Percentiles rank a stretch among this genome's conserved stretches.
Evolutionary conservation across 164 flowering plant genomes (phyloP).

Genomic region (Magnolia kwangsiensis): DNA sequence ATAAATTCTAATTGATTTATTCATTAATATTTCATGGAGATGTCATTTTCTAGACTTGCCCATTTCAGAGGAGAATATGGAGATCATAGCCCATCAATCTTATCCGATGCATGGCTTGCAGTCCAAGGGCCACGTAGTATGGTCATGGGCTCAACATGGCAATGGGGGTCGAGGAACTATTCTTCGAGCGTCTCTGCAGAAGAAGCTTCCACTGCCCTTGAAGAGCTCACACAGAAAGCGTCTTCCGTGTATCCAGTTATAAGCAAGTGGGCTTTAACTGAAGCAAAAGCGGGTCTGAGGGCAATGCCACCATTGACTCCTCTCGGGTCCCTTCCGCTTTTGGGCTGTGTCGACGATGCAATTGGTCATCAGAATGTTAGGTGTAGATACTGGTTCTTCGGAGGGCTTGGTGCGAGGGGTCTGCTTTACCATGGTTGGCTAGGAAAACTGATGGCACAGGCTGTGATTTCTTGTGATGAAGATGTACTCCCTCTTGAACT

Average conservation of each 20-base stretch:
- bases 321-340: conserved; percentile 74
- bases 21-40: not conserved
- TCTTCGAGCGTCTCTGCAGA: conserved; percentile 49
- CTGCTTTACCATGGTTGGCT: conserved; percentile 85
- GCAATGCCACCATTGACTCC: conserved; percentile 91
- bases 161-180: conserved; percentile 76
- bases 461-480: conserved; percentile 67
- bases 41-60: not conserved
- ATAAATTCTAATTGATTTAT: no score
- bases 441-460: conserved; percentile 73
- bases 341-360: conserved; percentile 66
- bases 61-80: conserved; percentile 55
- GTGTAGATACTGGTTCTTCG: conserved; percentile 74
- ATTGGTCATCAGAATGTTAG: conserved; percentile 22
- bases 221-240: conserved; percentile 73
- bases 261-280: conserved; percentile 50
- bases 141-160: conserved; percentile 94
- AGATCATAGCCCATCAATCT: conserved; percentile 65
- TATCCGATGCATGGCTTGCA: conserved; percentile 94
- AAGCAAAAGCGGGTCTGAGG: conserved; percentile 79
- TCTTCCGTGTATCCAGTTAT: conserved; percentile 65
- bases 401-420: conserved; percentile 94
- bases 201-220: conserved; percentile 66
- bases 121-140: conserved; percentile 60
- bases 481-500: conserved; percentile 59